Evolutionary conservation across 306 rosid genomes (phyloP).

Genomic region (Ceratonia siliqua): DNA sequence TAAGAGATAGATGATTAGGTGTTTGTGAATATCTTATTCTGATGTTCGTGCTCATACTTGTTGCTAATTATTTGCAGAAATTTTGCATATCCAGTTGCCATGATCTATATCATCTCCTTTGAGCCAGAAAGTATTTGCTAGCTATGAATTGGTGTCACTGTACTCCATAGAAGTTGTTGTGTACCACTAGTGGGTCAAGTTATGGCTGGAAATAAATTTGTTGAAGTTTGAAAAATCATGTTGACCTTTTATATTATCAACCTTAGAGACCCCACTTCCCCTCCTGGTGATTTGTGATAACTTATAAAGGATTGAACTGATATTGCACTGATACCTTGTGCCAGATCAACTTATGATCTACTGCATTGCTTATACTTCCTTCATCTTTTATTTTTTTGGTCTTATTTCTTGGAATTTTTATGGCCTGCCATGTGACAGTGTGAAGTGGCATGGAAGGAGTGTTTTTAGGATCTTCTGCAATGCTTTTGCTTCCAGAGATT

Average conservation of each 20-base stretch:
- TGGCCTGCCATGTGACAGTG: neutral
- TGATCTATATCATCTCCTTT: neutral
- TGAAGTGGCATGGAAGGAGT: neutral
- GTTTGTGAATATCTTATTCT: neutral
- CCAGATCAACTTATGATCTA: neutral
- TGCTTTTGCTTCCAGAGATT: neutral
- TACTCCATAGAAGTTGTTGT: neutral
- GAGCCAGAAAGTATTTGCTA: neutral
- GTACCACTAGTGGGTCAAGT: neutral
- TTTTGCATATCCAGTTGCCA: neutral
- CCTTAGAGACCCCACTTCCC: neutral
- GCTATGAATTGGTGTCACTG: neutral
- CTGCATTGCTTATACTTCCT: neutral
- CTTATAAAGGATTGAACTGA: neutral
- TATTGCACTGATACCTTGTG: neutral
- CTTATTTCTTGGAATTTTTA: neutral
- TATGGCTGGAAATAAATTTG: conserved; percentile 9
- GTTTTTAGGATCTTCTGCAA: conserved; percentile 17
- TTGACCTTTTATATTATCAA: neutral
- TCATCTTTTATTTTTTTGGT: neutral
- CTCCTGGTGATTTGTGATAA: neutral
- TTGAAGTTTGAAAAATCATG: neutral
- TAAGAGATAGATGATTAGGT: neutral
- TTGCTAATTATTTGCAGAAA: neutral
- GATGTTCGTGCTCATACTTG: neutral